phyloP scores from a whole-genome alignment of 805 yeast genomes.

The Kodamaea leandrae region DNA sequence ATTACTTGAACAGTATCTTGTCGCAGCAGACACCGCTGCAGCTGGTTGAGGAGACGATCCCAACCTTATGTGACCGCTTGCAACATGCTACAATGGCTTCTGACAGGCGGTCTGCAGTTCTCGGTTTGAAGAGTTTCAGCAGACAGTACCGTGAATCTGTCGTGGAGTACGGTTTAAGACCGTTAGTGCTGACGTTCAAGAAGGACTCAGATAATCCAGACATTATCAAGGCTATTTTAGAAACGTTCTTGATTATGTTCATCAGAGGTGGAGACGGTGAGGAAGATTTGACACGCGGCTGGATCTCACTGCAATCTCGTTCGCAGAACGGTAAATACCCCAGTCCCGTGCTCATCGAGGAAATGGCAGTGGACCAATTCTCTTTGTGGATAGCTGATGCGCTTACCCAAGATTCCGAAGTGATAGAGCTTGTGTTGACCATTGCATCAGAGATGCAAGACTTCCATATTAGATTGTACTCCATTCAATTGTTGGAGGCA shows the following conservation, averaged over 20 bases:
- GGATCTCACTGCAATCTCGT: slow-evolving; percentile 75
- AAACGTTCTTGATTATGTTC: slow-evolving; percentile 79
- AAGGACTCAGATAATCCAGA: slow-evolving; percentile 69
- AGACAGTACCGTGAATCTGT: slow-evolving; percentile 88
- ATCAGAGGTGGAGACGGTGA: slow-evolving; percentile 58
- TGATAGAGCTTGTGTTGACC: slow-evolving; percentile 28
- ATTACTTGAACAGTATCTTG: slow-evolving; percentile 37
- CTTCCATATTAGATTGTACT: slow-evolving; percentile 75
- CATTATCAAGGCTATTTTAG: slow-evolving; percentile 75
- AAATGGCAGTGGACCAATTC: slow-evolving; percentile 70
- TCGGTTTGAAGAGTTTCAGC: slow-evolving; percentile 84
- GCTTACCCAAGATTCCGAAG: slow-evolving; percentile 55
- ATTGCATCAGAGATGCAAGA: slow-evolving; percentile 54
- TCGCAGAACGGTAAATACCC: slow-evolving; percentile 75
- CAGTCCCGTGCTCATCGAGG: slow-evolving; percentile 61
- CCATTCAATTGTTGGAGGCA: slow-evolving; percentile 83
- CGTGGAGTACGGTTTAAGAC: slow-evolving; percentile 79
- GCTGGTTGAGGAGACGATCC: slow-evolving; percentile 77
- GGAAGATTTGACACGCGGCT: slow-evolving; percentile 62
- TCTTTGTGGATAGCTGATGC: slow-evolving; percentile 96
- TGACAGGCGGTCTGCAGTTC: slow-evolving; percentile 88
- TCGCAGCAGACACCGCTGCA: slow-evolving; percentile 34
- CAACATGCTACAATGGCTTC: slow-evolving; percentile 76
- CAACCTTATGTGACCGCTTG: slow-evolving; percentile 83
- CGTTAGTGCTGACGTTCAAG: slow-evolving; percentile 61